Base-by-base conservation (phyloP, 2,329 filamentous ascomycete genomes). In the Xylariaceae sp. region DNA sequence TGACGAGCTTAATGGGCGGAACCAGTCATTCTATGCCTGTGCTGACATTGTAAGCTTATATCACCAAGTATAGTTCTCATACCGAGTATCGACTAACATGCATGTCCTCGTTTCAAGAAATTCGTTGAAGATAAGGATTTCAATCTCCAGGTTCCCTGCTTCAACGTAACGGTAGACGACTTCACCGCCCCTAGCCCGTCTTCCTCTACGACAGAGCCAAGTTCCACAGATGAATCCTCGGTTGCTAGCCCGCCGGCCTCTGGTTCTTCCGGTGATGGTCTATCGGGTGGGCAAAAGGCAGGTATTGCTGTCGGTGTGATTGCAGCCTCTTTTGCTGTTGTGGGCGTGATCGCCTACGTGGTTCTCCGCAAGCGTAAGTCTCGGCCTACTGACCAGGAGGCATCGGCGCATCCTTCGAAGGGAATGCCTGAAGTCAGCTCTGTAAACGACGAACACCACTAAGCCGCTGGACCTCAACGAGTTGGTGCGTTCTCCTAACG, bases 11-110 rank as follows among this genome's bases (percentile, higher is more conserved):
- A 57, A 59, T 37, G 69, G 69, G 40, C 64, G 65, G 16, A 72
- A 73, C 42, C 68, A 75, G 59, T 70, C 71, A 0, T 75, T 74
- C 60, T 76, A 69, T 40, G 70, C 71, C 18, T 76, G 73, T 48
- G 73, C 73, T 40, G 73, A 76, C 56, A 65, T 75, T 44, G 71
- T 74, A 67, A 65, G 71, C 52, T 40, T 7, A 6, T 44, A 2
- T 40, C 1, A 20, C 1, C 14, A 41, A 12, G 1, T 1, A 3
- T 19, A 44, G 10, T 3, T 20, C 23, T 43, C 10, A 47, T 41
- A 3, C 37, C 20, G n/a, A n/a, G 40, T 16, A 23, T 20, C 20
- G n/a, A 42, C 56, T 52, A 14, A 56, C 16, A 23, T 32, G 1
- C 18, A 3, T 43, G 21, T 29, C 32, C 29, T 19, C 7, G n/a